These are phyloP conservation scores for Metarhizium sp. DNA, from an alignment of 2,329 filamentous ascomycete genomes.

Conservation along the genomic window DNA sequence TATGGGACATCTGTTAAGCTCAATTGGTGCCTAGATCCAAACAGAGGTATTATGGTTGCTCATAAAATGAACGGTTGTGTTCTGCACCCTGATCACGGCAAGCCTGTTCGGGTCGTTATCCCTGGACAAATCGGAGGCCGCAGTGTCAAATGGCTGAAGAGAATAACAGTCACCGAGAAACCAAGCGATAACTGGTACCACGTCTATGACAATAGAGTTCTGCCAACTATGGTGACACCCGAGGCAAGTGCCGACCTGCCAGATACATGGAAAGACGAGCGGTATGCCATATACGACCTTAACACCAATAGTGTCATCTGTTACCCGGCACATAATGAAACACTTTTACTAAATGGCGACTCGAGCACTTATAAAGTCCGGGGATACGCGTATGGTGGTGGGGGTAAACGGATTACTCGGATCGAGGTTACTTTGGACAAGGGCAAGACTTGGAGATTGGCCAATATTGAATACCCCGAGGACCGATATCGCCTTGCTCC, in stretches of 20 bases:
- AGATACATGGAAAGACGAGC: constrained; percentile 77
- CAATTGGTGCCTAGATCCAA: constrained; percentile 78
- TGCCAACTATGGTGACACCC: constrained; percentile 78
- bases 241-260: constrained; percentile 67
- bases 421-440: constrained; percentile 79
- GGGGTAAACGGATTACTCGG: constrained; percentile 72
- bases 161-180: constrained; percentile 63
- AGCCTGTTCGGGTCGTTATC: constrained; percentile 72
- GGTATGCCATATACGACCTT: constrained; percentile 88
- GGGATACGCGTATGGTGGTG: constrained; percentile 85
- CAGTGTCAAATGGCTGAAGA: constrained; percentile 89
- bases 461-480: constrained; percentile 73
- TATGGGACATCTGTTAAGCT: constrained; percentile 85
- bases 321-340: constrained; percentile 71
- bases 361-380: constrained; percentile 52
- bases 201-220: constrained; percentile 83
- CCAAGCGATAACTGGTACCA: constrained; percentile 95
- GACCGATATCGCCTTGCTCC: constrained; percentile 64
- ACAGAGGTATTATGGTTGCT: constrained; percentile 76
- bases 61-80: constrained; percentile 85
- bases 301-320: constrained; percentile 78
- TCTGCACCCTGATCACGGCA: constrained; percentile 76
- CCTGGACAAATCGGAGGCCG: constrained; percentile 87
- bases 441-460: constrained; percentile 69
- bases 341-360: constrained; percentile 38